Evolutionary conservation across 306 rosid species (phyloP), one percentile per base, ranked within the genome.

Genomic region (Abrus precatorius): DNA sequence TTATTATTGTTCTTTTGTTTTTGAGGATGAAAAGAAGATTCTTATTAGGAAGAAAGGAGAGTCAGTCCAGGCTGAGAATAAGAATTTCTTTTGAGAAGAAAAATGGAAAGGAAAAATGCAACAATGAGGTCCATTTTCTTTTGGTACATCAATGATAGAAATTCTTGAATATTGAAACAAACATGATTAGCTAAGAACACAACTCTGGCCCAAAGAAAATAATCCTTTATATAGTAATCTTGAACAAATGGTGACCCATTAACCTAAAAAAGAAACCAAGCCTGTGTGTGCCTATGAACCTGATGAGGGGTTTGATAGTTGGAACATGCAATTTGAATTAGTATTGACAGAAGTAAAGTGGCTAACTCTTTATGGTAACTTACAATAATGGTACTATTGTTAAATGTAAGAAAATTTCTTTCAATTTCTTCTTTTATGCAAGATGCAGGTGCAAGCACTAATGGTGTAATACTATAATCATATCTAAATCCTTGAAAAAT

Each of bases 41-140:
- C 7, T 52, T 33, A 44, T 47, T 11, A 20, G 29, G 66, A 54
- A 12, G 29, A 67, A 47, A 53, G 33, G 10, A 32, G 27, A 63
- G 50, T 47, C 6, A 65, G 27, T 48, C 57, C 67, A 43, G 38
- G 54, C 38, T 13, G 3, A 33, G 36, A 61, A 30, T 20, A 43
- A 41, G 7, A 80, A 80, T 27, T 12, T 48, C 8, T 38, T 30
- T 55, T 63, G 27, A 12, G 53, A 56, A 44, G 20, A 48, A 72
- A 71, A 36, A 13, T n/a, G 48, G 55, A 72, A 62, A n/a, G 65
- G 43, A 61, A 72, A 61, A 32, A 5, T 36, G 55, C 65, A 13
- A 71, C 20, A 59, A 53, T 53, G 34, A 30, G 20, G 20, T 20
- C 20, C 20, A 20, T 20, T 20, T 20, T 20, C 20, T 20, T 20